phyloP scores from a whole-genome alignment of 345 rosid genomes.

The Melaleuca quinquenervia region DNA sequence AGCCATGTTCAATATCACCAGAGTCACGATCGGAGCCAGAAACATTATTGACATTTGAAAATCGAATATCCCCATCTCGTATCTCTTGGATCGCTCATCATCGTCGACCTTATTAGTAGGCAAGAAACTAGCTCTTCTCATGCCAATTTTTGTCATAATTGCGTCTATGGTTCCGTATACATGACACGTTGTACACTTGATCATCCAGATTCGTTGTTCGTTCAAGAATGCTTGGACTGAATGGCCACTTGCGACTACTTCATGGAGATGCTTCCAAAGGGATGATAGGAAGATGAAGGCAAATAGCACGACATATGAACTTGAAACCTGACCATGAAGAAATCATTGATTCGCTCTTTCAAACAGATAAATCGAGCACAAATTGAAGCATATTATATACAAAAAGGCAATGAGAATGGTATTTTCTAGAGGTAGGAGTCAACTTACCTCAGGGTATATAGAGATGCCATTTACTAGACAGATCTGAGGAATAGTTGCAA shows the following conservation, averaged over 20 bases:
- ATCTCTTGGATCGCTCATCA: conserved; percentile 9
- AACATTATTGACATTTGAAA: conserved; percentile 19
- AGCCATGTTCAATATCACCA: conserved; percentile 15
- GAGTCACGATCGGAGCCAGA: conserved; percentile 20
- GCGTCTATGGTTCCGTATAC: conserved; percentile 20
- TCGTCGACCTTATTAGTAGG: conserved; percentile 21
- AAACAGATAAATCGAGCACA: neutral
- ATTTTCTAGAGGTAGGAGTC: neutral
- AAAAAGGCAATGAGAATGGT: neutral
- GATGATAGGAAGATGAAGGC: conserved; percentile 14
- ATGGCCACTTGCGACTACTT: conserved; percentile 11
- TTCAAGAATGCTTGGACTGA: conserved; percentile 8
- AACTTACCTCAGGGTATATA: conserved; percentile 28
- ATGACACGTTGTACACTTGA: conserved; percentile 12
- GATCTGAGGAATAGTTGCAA: conserved; percentile 29
- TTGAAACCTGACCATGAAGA: conserved; percentile 8
- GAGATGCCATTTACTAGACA: conserved; percentile 23
- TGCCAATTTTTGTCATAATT: conserved; percentile 7
- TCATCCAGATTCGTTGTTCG: conserved; percentile 32
- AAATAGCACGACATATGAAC: conserved; percentile 4
- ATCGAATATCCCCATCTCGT: conserved; percentile 23
- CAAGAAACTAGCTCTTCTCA: conserved; percentile 23
- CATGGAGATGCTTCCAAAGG: conserved; percentile 3
- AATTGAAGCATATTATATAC: neutral
- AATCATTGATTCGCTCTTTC: neutral